A percentile compares a stretch with the other conserved stretches of the same genome.
Evolutionary conservation across 2,329 filamentous ascomycete genomes (phyloP).

Genomic region (Ceratocystis eucalypticola): DNA sequence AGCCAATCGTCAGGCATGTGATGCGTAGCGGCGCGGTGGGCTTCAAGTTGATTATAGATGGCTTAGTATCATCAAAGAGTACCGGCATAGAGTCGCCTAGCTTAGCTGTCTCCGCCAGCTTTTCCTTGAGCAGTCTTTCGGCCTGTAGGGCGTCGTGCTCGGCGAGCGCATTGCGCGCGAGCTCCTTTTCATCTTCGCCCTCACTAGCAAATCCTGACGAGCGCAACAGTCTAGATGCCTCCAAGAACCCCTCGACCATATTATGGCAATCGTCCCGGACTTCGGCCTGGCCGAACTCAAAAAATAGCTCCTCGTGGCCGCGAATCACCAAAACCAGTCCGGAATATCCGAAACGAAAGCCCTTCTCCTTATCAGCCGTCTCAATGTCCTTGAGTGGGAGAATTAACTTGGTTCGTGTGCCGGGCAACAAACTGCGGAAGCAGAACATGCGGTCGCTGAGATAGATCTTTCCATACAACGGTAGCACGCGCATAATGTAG

Average conservation of each 20-base stretch:
- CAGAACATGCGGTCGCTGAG: slow-evolving; percentile 79
- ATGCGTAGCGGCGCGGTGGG: slow-evolving; percentile 65
- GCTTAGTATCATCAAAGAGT: slow-evolving; percentile 75
- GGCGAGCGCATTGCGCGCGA: slow-evolving; percentile 60
- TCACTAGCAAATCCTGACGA: slow-evolving; percentile 3
- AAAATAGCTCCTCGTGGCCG: slow-evolving; percentile 91
- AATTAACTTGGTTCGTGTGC: slow-evolving; percentile 83
- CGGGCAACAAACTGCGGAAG: slow-evolving; percentile 80
- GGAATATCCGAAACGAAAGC: slow-evolving; percentile 81
- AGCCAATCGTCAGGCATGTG: slow-evolving; percentile 91
- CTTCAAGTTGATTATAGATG: slow-evolving; percentile 63
- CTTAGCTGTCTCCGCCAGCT: slow-evolving; percentile 22
- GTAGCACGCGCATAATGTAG: slow-evolving; percentile 78
- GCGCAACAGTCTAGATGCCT: slow-evolving; percentile 1
- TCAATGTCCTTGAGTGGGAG: slow-evolving; percentile 83
- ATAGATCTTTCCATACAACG: slow-evolving; percentile 93
- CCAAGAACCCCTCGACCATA: slow-evolving; percentile 10
- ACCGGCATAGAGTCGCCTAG: slow-evolving; percentile 54
- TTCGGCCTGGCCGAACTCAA: slow-evolving; percentile 71
- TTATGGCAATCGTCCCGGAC: slow-evolving; percentile 70
- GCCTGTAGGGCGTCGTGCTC: slow-evolving; percentile 63
- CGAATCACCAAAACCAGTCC: slow-evolving; percentile 86
- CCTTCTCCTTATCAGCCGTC: slow-evolving; percentile 87
- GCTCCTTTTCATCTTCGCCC: slow-evolving; percentile 39
- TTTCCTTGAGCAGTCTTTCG: slow-evolving; percentile 26